Base-by-base conservation (phyloP, 192 early-diverging fungal species). In the Helicostylum pulchrum region DNA sequence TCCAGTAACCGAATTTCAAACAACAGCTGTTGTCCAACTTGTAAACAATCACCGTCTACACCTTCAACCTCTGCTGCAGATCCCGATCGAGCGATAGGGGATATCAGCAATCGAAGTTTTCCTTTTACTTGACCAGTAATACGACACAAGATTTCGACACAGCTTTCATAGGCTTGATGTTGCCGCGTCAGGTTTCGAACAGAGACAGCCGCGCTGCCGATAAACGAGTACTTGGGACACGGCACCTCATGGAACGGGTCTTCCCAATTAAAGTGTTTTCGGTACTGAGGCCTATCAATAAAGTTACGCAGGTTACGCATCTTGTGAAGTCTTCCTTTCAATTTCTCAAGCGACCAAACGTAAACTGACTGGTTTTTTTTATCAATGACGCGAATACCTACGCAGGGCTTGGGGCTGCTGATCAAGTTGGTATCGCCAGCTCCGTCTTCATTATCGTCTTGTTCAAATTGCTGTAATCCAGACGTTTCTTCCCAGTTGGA, bases 1-100 rank as follows among this genome's bases (percentile, higher is more conserved):
- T 87, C 80, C 4, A 87, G 50, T 8, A 91, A 62, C 2, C 79
- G 77, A 10, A 91, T 70, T 67, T 90, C 87, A 72, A 90, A 90
- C 7, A 87, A 50, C 0, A 88, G 49, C 4, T 70, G 62, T 36
- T 79, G 71, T 15, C 83, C 85, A n/a, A 82, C 67, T 48, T 20
- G 48, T 48, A 61, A 30, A 58, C 15, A 12, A 58, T 32, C n/a
- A 57, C 34, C 31, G 1, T 58, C 56, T 43, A 26, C 47, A 53
- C 61, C 21, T 12, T 45, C 44, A 39, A 44, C 1, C 2, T 11
- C 53, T 56, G 50, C 4, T 46, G 4, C n/a, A 20, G 7, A 17
- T 14, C 61, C 53, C 36, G 62, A 48, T 2, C 36, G 9, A 17
- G 68, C 51, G 4, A 76, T 60, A 9, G 78, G 80, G 15, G 79